These are phyloP conservation scores for Pseudomicrostroma phylloplanum DNA, from an alignment of 1,284 basidiomycete genomes.

Conservation along the genomic window DNA sequence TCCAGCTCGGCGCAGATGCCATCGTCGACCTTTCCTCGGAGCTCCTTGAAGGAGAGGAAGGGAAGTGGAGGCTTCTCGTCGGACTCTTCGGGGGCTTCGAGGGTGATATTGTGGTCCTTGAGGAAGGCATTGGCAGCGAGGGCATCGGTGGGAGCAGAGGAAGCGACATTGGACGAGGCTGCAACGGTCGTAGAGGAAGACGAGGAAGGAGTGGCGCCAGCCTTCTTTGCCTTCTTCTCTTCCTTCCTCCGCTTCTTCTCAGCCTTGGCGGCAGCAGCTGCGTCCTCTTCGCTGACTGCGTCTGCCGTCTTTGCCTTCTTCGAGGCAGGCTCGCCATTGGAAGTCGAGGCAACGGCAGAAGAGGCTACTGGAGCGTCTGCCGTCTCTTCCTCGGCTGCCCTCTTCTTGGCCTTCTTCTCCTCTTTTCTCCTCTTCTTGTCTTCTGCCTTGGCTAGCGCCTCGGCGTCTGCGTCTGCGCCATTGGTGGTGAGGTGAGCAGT, in stretches of 20 bases:
- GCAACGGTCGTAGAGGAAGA: constrained; percentile 19
- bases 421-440: constrained; percentile 13
- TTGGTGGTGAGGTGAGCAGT: not conserved
- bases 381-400: not conserved
- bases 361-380: constrained; percentile 10
- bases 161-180: constrained; percentile 21
- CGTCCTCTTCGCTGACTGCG: constrained; percentile 11
- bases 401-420: constrained; percentile 23
- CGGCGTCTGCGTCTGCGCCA: not conserved
- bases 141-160: constrained; percentile 52
- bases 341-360: not conserved
- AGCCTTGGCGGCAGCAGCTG: constrained; percentile 11
- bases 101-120: constrained; percentile 45
- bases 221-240: constrained; percentile 16
- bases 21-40: constrained; percentile 62
- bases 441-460: not conserved
- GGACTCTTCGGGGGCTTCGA: constrained; percentile 51
- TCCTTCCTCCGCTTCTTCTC: constrained; percentile 32
- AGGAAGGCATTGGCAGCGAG: constrained; percentile 40
- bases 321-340: constrained; percentile 1
- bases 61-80: constrained; percentile 55
- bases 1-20: constrained; percentile 59
- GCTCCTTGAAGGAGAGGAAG: constrained; percentile 68
- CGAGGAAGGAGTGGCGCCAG: constrained; percentile 5
- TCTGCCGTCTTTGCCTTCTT: constrained; percentile 5